Conservation (phyloP, 768 basidiomycete species). For the Russula sp. region DNA sequence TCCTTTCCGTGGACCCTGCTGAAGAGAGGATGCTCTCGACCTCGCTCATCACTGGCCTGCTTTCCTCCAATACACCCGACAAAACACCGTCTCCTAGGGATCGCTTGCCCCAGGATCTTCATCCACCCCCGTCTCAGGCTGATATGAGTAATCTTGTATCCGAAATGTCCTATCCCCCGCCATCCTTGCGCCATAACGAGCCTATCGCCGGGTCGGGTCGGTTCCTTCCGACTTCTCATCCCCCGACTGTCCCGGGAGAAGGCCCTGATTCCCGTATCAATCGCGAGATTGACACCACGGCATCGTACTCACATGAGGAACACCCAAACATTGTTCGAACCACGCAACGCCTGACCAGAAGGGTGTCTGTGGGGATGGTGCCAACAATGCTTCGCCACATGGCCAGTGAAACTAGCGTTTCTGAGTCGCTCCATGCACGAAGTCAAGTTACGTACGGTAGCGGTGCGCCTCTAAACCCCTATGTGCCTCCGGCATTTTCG, state of each 20-base stretch:
- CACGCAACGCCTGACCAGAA: constrained; percentile 31
- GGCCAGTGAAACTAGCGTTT: constrained; percentile 5
- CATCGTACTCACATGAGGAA: constrained; percentile 22
- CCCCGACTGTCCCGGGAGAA: not conserved
- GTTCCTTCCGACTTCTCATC: constrained; percentile 1
- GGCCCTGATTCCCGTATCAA: not conserved
- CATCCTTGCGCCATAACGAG: constrained; percentile 29
- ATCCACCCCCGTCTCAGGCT: constrained; percentile 35
- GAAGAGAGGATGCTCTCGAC: constrained; percentile 60
- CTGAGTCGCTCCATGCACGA: constrained; percentile 5
- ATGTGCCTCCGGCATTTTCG: constrained; percentile 7
- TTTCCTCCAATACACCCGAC: constrained; percentile 34
- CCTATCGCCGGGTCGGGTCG: constrained; percentile 27
- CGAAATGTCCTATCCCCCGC: constrained; percentile 51
- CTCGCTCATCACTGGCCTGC: constrained; percentile 57
- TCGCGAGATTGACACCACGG: constrained; percentile 18
- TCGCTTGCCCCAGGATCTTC: constrained; percentile 30
- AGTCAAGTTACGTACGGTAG: constrained; percentile 19
- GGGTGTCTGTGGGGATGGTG: constrained; percentile 38
- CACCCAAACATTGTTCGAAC: constrained; percentile 1
- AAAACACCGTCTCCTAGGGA: constrained; percentile 27
- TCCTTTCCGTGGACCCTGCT: constrained; percentile 52
- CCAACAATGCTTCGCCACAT: constrained; percentile 37
- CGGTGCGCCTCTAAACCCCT: constrained; percentile 17
- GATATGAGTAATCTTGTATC: constrained; percentile 40